A percentile compares a stretch with the other conserved stretches of the same genome.
These are phyloP conservation scores for Pythium utonaiense DNA, from an alignment of 352 stramenopile species.

Conservation along the genomic window DNA sequence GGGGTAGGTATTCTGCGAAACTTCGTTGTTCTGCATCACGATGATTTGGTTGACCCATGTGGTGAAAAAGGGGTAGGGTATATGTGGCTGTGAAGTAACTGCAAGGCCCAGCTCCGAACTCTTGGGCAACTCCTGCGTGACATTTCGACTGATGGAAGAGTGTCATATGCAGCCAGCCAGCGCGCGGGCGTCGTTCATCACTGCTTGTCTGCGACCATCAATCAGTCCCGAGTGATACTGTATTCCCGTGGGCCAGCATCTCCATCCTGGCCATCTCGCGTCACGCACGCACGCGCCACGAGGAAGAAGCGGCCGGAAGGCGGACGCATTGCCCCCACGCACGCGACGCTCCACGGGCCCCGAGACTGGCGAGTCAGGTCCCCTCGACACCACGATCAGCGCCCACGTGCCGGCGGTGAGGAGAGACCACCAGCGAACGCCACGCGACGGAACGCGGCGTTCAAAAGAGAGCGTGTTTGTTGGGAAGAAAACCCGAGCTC, in stretches of 20 bases:
- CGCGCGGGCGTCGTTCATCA: neutral
- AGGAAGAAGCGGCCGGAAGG: neutral
- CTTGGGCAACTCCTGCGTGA: neutral
- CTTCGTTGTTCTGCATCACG: neutral
- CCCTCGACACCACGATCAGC: too few species aligned
- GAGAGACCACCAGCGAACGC: neutral
- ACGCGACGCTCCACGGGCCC: neutral
- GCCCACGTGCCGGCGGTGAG: too few species aligned
- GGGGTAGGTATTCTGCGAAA: neutral
- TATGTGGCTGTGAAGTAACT: neutral
- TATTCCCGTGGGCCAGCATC: too few species aligned
- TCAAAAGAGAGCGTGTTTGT: neutral
- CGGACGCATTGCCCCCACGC: neutral
- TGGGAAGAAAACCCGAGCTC: too few species aligned
- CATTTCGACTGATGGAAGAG: neutral
- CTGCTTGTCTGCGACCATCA: neutral
- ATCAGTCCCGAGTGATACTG: neutral
- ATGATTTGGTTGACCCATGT: constrained; percentile 1
- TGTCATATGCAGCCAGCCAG: constrained; percentile 2
- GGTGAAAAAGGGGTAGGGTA: neutral
- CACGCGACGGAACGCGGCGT: neutral
- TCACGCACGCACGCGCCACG: neutral
- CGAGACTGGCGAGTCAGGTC: neutral
- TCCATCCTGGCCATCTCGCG: neutral
- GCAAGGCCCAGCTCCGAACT: constrained; percentile 1